Evolutionary conservation across 768 basidiomycete genomes (phyloP).

Genomic region (Podaxis rugospora): DNA sequence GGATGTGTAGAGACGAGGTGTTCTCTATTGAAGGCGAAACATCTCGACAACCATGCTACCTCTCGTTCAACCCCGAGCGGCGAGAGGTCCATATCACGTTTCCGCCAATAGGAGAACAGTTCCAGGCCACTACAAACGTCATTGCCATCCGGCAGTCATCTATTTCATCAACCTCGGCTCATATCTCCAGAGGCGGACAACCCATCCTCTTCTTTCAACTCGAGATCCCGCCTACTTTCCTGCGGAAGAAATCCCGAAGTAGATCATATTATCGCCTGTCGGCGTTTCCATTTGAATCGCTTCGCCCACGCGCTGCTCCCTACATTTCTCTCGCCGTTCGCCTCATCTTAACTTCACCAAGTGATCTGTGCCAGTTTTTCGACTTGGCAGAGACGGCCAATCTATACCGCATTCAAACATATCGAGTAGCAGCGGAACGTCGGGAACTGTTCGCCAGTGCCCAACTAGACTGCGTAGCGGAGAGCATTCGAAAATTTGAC

Average conservation of each 20-base stretch:
- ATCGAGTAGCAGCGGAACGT: conserved; percentile 31
- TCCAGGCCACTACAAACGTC: conserved; percentile 17
- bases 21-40: conserved; percentile 45
- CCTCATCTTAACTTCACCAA: conserved; percentile 33
- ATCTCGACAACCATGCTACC: conserved; percentile 20
- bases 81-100: conserved; percentile 39
- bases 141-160: conserved; percentile 42
- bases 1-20: conserved; percentile 50
- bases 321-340: conserved; percentile 49
- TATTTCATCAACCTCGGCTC: conserved; percentile 33
- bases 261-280: conserved; percentile 27
- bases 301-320: conserved; percentile 41
- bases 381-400: conserved; percentile 33
- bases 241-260: conserved; percentile 9
- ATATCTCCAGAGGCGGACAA: conserved; percentile 22
- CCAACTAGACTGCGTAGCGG: conserved; percentile 24
- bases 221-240: conserved; percentile 23
- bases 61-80: conserved; percentile 33
- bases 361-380: conserved; percentile 34
- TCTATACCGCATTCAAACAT: conserved; percentile 28
- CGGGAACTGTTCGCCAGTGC: conserved; percentile 39
- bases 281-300: conserved; percentile 29
- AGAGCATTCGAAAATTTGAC: conserved; percentile 28
- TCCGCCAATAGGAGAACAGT: conserved; percentile 15
- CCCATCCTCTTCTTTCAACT: conserved; percentile 40